Base-by-base conservation (phyloP, 306 rosid genomes). In the Ormosia semicastrata region DNA sequence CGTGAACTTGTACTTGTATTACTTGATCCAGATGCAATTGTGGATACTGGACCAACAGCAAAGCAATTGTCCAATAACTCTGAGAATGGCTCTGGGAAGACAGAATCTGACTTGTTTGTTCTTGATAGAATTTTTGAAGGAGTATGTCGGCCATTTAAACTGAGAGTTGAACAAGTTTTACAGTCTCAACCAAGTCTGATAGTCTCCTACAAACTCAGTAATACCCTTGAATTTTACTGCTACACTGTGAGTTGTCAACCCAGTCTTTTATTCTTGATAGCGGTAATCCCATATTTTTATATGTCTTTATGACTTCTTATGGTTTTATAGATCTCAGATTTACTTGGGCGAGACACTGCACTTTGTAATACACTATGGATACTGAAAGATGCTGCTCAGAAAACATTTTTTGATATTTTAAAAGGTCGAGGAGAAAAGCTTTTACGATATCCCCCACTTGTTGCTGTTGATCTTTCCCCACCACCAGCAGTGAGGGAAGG, bases 401-500 rank as follows among this genome's bases (percentile, higher is more conserved):
- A 93, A 88, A 89, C 97, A 63, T 93, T 89, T 82, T 95, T 95
- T 83, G 97, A 95, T 88, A 93, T 95, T 82, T 87, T 95, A 76
- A 95, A 85, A 90, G 85, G 83, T 58, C 91, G 93, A 46, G 99
- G 98, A 70, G 99, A 95, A 84, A 95, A 92, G 86, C 96, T 95
- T 87, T 82, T 93, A 84, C 90, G 99, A 73, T 95, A 93, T 85
- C 98, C 97, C 78, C 92, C 99, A 29, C 91, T 93, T 74, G 98
- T 95, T 83, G 89, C 96, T 66, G 90, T 92, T 85, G 99, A 95
- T 88, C 98, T 95, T 82, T 92, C 99, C 73, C 97, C 99, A 1
- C 98, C 98, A 7, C 88, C 91, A n/a, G 99, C 98, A 24, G 96
- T 95, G 74, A 93, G 97, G 88, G 99, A 95, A 85, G 99, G 97